Evolutionary conservation across 1,284 basidiomycete genomes (phyloP).

Genomic region (Puccinia hordei): DNA sequence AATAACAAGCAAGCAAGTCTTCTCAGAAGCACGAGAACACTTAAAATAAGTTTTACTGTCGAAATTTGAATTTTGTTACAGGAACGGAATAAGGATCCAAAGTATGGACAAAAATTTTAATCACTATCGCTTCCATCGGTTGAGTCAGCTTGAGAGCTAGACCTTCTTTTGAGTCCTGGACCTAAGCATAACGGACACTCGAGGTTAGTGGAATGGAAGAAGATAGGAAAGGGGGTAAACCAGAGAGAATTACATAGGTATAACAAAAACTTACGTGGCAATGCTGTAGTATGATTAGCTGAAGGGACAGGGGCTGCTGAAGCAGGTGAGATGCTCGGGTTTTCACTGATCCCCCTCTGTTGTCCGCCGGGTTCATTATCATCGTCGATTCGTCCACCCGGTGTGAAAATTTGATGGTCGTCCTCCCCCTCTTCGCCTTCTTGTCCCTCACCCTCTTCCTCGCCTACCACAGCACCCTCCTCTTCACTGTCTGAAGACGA

Average conservation of each 20-base stretch:
- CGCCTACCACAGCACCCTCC: constrained; percentile 7
- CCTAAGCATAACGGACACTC: neutral
- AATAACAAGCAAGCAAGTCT: no score
- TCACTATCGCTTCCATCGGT: constrained; percentile 47
- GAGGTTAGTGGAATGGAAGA: neutral
- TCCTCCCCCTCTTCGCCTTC: constrained; percentile 12
- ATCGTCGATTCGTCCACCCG: neutral
- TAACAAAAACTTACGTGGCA: constrained; percentile 8
- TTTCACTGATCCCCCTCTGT: constrained; percentile 19
- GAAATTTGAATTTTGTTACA: no score
- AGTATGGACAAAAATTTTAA: no score
- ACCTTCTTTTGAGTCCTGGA: constrained; percentile 32
- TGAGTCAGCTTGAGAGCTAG: constrained; percentile 45
- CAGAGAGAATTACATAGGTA: neutral
- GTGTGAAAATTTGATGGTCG: neutral
- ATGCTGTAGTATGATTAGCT: neutral
- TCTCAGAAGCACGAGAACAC: no score
- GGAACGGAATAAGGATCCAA: no score
- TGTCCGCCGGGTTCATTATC: neutral
- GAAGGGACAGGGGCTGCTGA: neutral
- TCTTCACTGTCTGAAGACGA: constrained; percentile 50
- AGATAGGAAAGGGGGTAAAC: neutral
- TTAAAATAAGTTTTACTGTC: no score
- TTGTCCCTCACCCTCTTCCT: constrained; percentile 30
- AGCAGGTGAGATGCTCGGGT: constrained; percentile 11